Evolutionary conservation across 257 asterid species (phyloP).

Genomic region (Thymus quinquecostatus): DNA sequence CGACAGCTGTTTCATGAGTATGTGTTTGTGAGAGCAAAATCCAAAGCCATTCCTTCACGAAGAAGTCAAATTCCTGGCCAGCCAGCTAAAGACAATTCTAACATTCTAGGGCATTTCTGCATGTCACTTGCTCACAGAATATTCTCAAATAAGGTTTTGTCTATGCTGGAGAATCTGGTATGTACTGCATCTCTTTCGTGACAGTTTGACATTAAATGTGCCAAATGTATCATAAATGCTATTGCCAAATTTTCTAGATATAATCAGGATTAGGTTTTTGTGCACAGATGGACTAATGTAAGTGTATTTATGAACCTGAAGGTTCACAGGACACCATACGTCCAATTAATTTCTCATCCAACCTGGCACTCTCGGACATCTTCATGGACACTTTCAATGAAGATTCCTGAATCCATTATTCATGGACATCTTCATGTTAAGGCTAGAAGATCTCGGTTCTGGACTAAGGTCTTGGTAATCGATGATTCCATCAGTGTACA

Average conservation of each 20-base stretch:
- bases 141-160: conserved; percentile 83
- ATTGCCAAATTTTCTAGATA: neutral
- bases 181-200: conserved; percentile 28
- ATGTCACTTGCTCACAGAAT: conserved; percentile 93
- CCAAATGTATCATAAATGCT: neutral
- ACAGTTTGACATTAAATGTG: conserved; percentile 10
- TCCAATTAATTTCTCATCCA: conserved; percentile 78
- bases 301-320: conserved; percentile 40
- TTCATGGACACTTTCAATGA: conserved; percentile 87
- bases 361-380: conserved; percentile 95
- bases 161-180: conserved; percentile 87
- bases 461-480: conserved; percentile 77
- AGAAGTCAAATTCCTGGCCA: conserved; percentile 58
- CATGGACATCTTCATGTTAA: conserved; percentile 34
- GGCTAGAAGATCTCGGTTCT: conserved; percentile 64
- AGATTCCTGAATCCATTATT: conserved; percentile 79
- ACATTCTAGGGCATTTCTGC: conserved; percentile 86
- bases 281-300: neutral
- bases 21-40: conserved; percentile 80
- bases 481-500: conserved; percentile 88
- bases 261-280: neutral
- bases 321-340: conserved; percentile 82
- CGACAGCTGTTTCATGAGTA: conserved; percentile 88
- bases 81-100: conserved; percentile 62
- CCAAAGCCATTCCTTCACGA: conserved; percentile 47